Evolutionary conservation across 225 moss, liverwort and hornwort genomes (phyloP).

Genomic region (Asterella californica): DNA sequence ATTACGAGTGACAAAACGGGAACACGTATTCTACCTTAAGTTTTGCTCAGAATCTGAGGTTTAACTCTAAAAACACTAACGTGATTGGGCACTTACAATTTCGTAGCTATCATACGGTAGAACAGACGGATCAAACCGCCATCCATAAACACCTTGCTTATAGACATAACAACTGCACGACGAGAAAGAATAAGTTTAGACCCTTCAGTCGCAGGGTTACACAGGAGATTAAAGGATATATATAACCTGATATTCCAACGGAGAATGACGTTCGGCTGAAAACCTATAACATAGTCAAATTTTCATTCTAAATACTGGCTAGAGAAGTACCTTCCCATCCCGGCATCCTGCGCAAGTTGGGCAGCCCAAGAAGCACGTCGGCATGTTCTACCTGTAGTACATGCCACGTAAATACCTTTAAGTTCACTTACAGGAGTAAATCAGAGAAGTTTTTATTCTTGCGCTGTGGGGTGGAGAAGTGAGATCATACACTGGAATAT

Average conservation of each 20-base stretch:
- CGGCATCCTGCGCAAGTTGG: slow-evolving; percentile 73
- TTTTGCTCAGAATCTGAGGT: too few species aligned
- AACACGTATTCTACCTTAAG: too few species aligned
- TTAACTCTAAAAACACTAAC: neutral
- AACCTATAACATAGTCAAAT: neutral
- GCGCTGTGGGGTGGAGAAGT: neutral
- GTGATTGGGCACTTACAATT: slow-evolving; percentile 41
- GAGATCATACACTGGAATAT: slow-evolving; percentile 50
- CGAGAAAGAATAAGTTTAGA: neutral
- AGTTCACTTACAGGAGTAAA: neutral
- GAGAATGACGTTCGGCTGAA: neutral
- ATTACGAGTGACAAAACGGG: too few species aligned
- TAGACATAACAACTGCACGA: slow-evolving; percentile 71
- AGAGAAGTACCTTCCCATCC: slow-evolving; percentile 48
- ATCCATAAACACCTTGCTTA: slow-evolving; percentile 65
- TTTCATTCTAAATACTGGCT: neutral
- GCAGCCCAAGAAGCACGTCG: slow-evolving; percentile 80
- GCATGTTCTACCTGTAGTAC: slow-evolving; percentile 52
- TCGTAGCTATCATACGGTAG: slow-evolving; percentile 71
- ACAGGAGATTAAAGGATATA: too few species aligned
- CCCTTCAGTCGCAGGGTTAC: neutral
- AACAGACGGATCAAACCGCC: slow-evolving; percentile 88
- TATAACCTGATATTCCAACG: too few species aligned
- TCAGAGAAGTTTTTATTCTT: neutral
- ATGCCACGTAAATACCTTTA: neutral